A percentile compares a stretch with the other conserved stretches of the same genome.
These are phyloP conservation scores for Nannizziopsis arthrosporioides DNA, from an alignment of 2,329 filamentous ascomycete genomes.

Conservation along the genomic window DNA sequence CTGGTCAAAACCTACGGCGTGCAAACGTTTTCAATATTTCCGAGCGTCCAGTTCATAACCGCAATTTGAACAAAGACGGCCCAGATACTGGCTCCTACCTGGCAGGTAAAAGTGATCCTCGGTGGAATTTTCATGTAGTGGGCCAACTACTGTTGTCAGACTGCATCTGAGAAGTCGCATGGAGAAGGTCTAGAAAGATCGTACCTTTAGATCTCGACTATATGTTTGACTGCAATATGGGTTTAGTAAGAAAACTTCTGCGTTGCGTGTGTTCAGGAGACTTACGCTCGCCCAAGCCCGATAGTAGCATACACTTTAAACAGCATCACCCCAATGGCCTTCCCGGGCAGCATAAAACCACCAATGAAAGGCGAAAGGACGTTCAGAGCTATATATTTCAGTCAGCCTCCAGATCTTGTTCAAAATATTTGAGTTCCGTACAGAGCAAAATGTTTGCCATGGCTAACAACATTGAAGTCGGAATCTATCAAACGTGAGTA, in stretches of 20 bases:
- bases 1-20: slow-evolving; percentile 19
- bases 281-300: slow-evolving; percentile 21
- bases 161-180: not conserved
- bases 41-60: slow-evolving; percentile 37
- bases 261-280: not conserved
- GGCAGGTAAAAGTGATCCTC: slow-evolving; percentile 39
- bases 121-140: slow-evolving; percentile 31
- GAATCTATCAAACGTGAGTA: slow-evolving; percentile 13
- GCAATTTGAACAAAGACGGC: slow-evolving; percentile 36
- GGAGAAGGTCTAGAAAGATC: not conserved
- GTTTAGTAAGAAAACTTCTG: not conserved
- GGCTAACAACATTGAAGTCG: slow-evolving; percentile 19
- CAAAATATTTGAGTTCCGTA: not conserved
- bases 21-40: slow-evolving; percentile 35
- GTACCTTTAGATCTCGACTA: slow-evolving; percentile 10
- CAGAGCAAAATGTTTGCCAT: slow-evolving; percentile 19
- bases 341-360: slow-evolving; percentile 21
- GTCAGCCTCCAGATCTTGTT: not conserved
- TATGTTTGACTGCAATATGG: slow-evolving; percentile 11
- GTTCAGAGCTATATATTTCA: slow-evolving; percentile 16
- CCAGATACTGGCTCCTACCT: slow-evolving; percentile 38
- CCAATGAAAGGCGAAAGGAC: slow-evolving; percentile 19
- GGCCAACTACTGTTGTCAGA: slow-evolving; percentile 14
- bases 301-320: slow-evolving; percentile 22
- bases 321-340: slow-evolving; percentile 20